Conservation (phyloP, 345 rosid genomes). For the Physaria fendleri region DNA sequence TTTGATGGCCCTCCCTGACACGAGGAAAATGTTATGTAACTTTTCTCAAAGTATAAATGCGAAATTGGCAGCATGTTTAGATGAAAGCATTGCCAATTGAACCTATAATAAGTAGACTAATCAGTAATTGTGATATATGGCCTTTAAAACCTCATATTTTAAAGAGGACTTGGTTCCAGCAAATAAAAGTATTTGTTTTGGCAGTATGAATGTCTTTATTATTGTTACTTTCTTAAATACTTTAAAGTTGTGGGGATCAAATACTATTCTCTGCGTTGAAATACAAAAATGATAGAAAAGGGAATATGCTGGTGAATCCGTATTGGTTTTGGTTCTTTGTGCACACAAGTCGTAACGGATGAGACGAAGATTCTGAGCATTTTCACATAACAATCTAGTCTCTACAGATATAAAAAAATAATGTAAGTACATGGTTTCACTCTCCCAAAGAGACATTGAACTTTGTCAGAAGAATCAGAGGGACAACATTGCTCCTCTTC, state of each 20-base stretch:
- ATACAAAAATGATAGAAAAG: not conserved
- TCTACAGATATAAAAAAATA: too few relatives aligned
- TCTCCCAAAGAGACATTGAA: too few relatives aligned
- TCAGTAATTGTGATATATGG: not conserved
- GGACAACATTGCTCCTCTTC: too few relatives aligned
- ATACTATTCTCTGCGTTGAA: not conserved
- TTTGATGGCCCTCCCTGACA: not conserved
- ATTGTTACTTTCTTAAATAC: not conserved
- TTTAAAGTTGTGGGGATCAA: conserved; percentile 10
- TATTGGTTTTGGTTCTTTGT: conserved; percentile 13
- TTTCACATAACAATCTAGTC: too few relatives aligned
- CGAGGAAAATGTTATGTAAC: not conserved
- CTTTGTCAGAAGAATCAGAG: too few relatives aligned
- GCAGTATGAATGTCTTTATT: not conserved
- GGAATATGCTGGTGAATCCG: conserved; percentile 17
- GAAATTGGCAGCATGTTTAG: not conserved
- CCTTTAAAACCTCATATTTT: not conserved
- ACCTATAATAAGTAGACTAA: not conserved
- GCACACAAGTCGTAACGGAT: too few relatives aligned
- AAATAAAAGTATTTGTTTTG: not conserved
- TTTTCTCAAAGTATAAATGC: not conserved
- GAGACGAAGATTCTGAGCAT: too few relatives aligned
- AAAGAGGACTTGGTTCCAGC: not conserved
- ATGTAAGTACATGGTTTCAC: too few relatives aligned
- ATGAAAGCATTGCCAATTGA: not conserved